phyloP scores from a whole-genome alignment of 495 filamentous ascomycete species.

The Aspergillus bridgeri region DNA sequence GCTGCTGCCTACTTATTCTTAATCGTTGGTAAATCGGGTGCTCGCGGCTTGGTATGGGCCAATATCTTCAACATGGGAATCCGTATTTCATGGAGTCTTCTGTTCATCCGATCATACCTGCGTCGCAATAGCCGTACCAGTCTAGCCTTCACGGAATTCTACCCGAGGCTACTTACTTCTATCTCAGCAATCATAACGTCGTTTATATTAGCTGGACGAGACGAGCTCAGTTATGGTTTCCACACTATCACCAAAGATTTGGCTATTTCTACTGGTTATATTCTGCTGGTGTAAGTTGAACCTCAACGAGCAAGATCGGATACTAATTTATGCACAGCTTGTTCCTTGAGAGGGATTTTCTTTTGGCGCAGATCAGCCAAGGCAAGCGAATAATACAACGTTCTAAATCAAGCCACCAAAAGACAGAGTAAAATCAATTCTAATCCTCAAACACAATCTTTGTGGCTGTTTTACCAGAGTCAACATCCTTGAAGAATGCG shows the following conservation, averaged over 20 bases:
- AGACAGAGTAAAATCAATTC: slow-evolving; percentile 17
- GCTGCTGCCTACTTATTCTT: slow-evolving; percentile 68
- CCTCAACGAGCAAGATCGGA: neutral
- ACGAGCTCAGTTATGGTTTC: slow-evolving; percentile 25
- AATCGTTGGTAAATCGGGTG: slow-evolving; percentile 61
- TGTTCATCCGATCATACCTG: slow-evolving; percentile 69
- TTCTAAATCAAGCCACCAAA: slow-evolving; percentile 19
- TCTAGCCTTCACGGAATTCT: slow-evolving; percentile 22
- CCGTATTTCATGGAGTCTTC: slow-evolving; percentile 73
- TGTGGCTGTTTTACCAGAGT: slow-evolving; percentile 73
- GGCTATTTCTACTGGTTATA: slow-evolving; percentile 50
- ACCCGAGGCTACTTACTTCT: slow-evolving; percentile 28
- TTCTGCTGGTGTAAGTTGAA: slow-evolving; percentile 56
- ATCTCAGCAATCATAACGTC: slow-evolving; percentile 31
- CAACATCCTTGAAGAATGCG: slow-evolving; percentile 81
- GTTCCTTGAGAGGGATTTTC: slow-evolving; percentile 57
- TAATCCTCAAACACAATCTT: slow-evolving; percentile 91
- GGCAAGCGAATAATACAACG: slow-evolving; percentile 26
- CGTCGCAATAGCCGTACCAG: slow-evolving; percentile 26
- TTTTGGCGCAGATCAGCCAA: slow-evolving; percentile 46
- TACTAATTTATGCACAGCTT: slow-evolving; percentile 39
- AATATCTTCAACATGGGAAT: slow-evolving; percentile 84
- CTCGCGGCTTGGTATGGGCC: slow-evolving; percentile 74
- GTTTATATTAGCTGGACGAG: slow-evolving; percentile 26
- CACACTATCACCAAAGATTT: slow-evolving; percentile 50